Percentiles rank a stretch among this genome's conserved stretches.
These are phyloP conservation scores for Toxicodendron radicans DNA, from an alignment of 345 rosid genomes.

Conservation along the genomic window DNA sequence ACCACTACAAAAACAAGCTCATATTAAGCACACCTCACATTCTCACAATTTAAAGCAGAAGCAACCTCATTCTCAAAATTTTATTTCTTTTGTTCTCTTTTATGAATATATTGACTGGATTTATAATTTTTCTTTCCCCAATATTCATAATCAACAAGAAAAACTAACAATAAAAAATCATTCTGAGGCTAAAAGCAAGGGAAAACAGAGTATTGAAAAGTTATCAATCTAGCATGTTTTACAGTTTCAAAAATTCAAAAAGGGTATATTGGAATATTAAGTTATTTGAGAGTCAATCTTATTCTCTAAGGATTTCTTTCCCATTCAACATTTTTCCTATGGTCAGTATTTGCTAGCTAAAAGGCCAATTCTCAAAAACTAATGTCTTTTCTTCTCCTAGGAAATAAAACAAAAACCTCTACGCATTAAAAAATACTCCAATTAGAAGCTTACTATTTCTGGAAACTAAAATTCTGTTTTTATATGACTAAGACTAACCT, in stretches of 20 bases:
- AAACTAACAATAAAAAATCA: neutral
- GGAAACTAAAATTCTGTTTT: neutral
- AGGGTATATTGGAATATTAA: neutral
- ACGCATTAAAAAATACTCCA: neutral
- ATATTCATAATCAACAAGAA: neutral
- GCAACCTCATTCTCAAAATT: neutral
- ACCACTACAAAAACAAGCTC: slow-evolving; percentile 42
- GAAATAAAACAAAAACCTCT: neutral
- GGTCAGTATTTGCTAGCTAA: neutral
- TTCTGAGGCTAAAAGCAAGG: neutral
- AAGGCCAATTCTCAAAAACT: neutral
- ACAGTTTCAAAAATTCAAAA: neutral
- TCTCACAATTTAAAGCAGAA: slow-evolving; percentile 8
- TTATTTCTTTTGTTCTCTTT: neutral
- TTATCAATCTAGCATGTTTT: neutral
- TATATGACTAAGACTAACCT: slow-evolving; percentile 1
- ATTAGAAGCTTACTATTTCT: slow-evolving; percentile 1
- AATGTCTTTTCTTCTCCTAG: neutral
- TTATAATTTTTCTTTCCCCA: neutral
- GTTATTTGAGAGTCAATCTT: neutral
- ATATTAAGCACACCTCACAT: neutral
- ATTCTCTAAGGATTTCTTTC: neutral
- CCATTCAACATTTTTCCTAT: neutral
- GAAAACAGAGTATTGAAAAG: neutral
- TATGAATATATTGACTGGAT: neutral